Evolutionary conservation across 129 eudicot species (phyloP).

Genomic region (Lactuca saligna): DNA sequence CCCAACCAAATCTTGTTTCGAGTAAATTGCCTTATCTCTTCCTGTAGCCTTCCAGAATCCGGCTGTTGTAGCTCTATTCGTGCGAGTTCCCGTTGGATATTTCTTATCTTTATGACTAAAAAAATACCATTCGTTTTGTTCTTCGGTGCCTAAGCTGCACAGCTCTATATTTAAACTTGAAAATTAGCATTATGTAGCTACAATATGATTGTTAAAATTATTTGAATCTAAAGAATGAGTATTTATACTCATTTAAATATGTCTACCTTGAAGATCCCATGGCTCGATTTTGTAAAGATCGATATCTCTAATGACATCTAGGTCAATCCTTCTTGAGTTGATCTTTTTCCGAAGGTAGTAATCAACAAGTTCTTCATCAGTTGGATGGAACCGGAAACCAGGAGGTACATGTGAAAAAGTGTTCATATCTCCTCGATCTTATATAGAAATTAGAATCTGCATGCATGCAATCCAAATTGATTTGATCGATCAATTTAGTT

Average conservation of each 20-base stretch:
- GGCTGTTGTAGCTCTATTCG: constrained; percentile 91
- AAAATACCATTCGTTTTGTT: constrained; percentile 87
- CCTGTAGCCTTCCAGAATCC: constrained; percentile 99
- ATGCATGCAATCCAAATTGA: constrained; percentile 31
- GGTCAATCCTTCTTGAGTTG: constrained; percentile 60
- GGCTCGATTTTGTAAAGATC: constrained; percentile 97
- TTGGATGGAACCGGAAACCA: constrained; percentile 93
- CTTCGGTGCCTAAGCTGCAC: constrained; percentile 82
- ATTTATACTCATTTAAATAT: too few relatives aligned
- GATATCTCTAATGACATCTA: constrained; percentile 80
- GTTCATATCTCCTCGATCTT: constrained; percentile 40
- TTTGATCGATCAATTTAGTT: constrained; percentile 14
- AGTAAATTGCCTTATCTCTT: constrained; percentile 84
- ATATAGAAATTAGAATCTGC: constrained; percentile 27
- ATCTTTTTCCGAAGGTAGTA: constrained; percentile 82
- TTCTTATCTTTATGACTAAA: constrained; percentile 95
- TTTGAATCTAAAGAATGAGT: not conserved
- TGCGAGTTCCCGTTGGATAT: constrained; percentile 90
- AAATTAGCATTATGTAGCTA: not conserved
- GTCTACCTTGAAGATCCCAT: constrained; percentile 88
- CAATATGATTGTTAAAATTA: not conserved
- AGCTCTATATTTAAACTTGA: constrained; percentile 52
- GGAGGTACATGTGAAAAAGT: constrained; percentile 82
- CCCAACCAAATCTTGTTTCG: constrained; percentile 80
- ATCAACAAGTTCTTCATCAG: constrained; percentile 94